Evolutionary conservation across 164 flowering plant genomes (phyloP), one percentile per base, ranked within the genome.

Genomic region (Magnolia officinalis): DNA sequence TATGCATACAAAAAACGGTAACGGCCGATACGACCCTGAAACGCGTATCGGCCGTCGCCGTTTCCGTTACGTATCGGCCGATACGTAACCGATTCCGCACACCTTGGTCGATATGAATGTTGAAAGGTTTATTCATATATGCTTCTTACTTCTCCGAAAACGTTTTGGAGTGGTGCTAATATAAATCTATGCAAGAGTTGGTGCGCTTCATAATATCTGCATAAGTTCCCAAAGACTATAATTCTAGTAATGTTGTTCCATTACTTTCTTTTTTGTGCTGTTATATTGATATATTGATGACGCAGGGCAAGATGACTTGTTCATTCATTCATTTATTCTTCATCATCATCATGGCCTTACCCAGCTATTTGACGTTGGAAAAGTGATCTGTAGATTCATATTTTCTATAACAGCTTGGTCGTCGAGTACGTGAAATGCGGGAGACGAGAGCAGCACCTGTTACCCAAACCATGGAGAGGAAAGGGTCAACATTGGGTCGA

Each of bases 401-500:
- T 74, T 11, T 72, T 75, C 77, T 6, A 69, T 65, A 82, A 78
- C 84, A 96, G 99, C 97, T 96, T 84, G 89, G 86, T 26, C 95
- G 98, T 70, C 85, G 94, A 79, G 98, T 96, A 77, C 98, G 98
- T 73, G 99, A 91, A 72, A 94, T 96, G 99, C 84, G 99, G 67
- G 99, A 96, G 83, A 78, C 95, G 45, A 89, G 87, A 82, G 83
- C 92, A 50, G 90, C 84, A 45, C 94, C 98, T 8, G 88, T 85
- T 61, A 81, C 81, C 74, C 94, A 81, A 70, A 85, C 87, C 77
- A 63, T 80, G 75, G 97, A 90, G 79, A 78, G 73, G 66, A 92
- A 91, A 75, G 82, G 83, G 50, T 81, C 95, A 11, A 80, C 78
- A 59, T 4, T 82, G 37, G 90, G 76, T 76, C 83, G 78, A 78